Conservation (phyloP, 352 stramenopile species). For the Globisporangium viniferum region DNA sequence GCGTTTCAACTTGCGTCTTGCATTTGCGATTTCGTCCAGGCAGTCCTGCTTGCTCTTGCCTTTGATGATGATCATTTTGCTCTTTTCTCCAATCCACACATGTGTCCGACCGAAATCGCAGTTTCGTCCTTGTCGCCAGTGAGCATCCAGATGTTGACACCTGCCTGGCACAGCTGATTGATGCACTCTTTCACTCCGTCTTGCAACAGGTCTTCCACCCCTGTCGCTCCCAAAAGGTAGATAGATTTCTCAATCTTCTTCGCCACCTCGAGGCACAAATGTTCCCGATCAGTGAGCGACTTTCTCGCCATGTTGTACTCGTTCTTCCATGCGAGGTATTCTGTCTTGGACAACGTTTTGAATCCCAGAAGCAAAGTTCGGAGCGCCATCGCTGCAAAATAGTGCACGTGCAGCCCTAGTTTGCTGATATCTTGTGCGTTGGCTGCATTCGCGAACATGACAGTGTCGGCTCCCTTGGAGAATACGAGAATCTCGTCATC, state of each 20-base stretch:
- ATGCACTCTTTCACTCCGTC: constrained; percentile 96
- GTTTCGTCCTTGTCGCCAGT: constrained; percentile 99
- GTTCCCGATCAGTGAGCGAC: constrained; percentile 58
- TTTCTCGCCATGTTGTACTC: constrained; percentile 72
- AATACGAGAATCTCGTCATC: constrained; percentile 71
- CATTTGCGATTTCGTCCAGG: constrained; percentile 76
- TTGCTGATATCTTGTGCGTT: constrained; percentile 76
- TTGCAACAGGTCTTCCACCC: constrained; percentile 97
- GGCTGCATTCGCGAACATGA: constrained; percentile 83
- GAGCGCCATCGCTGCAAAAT: constrained; percentile 86
- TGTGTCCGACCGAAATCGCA: constrained; percentile 98
- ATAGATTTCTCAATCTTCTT: constrained; percentile 79
- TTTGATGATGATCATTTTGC: constrained; percentile 83
- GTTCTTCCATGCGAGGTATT: constrained; percentile 73
- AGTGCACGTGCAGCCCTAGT: constrained; percentile 76
- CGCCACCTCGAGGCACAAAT: constrained; percentile 63
- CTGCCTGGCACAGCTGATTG: constrained; percentile 91
- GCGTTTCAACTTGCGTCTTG: constrained; percentile 65
- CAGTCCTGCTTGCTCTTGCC: constrained; percentile 77
- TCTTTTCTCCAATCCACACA: constrained; percentile 88
- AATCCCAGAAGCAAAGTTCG: constrained; percentile 84
- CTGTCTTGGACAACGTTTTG: constrained; percentile 48
- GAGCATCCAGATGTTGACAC: constrained; percentile 99
- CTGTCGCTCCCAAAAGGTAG: constrained; percentile 93
- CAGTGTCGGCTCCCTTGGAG: constrained; percentile 86